A percentile compares a stretch with the other conserved stretches of the same genome.
phyloP scores from a whole-genome alignment of 2,329 filamentous ascomycete genomes.

The Colletotrichum melonis region DNA sequence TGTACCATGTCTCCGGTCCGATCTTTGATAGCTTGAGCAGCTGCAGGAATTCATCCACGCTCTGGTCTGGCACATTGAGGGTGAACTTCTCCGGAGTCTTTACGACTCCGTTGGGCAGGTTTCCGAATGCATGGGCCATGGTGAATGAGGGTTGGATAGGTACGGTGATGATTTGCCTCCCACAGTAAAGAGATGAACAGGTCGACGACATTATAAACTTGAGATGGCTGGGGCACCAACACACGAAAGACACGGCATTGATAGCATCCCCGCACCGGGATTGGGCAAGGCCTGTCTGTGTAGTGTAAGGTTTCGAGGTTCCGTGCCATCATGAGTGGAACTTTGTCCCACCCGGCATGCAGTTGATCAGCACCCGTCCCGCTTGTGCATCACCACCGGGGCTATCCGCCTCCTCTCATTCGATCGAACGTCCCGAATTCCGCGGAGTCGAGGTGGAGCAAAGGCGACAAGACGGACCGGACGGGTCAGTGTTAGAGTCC shows the following conservation, averaged over 20 bases:
- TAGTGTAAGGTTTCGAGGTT: neutral
- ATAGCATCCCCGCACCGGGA: neutral
- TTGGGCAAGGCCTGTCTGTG: neutral
- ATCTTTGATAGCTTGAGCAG: constrained; percentile 60
- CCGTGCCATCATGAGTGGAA: neutral
- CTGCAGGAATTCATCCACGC: constrained; percentile 56
- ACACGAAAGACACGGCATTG: neutral
- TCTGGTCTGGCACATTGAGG: constrained; percentile 52
- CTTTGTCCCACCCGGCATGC: neutral
- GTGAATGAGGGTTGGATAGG: neutral
- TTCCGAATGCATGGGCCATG: constrained; percentile 26
- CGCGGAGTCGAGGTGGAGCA: neutral
- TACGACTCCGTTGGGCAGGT: neutral
- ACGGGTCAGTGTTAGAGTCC: neutral
- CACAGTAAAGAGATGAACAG: neutral
- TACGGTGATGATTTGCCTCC: neutral
- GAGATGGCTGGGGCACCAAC: neutral
- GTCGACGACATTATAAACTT: neutral
- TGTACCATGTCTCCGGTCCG: constrained; percentile 61
- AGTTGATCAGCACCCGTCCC: neutral
- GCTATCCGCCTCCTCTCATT: neutral
- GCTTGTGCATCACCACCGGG: too few relatives aligned
- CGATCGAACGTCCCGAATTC: neutral
- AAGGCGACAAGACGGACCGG: neutral
- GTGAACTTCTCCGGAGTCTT: constrained; percentile 48